These are phyloP conservation scores for Thraustochytrium striatum DNA, from an alignment of 352 stramenopile genomes.

Conservation along the genomic window DNA sequence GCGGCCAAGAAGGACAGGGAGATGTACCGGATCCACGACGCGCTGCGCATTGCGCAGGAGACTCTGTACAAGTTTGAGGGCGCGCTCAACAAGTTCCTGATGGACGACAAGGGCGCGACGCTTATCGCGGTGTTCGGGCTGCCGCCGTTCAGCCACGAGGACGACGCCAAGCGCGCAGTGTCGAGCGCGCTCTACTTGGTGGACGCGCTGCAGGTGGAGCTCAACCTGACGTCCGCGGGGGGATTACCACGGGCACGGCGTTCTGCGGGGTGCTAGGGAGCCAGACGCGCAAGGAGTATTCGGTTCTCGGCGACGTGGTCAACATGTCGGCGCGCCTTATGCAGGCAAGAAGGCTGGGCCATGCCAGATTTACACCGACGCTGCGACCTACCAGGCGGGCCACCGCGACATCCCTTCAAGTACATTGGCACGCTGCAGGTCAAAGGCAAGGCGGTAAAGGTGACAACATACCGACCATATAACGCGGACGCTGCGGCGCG, in stretches of 20 bases:
- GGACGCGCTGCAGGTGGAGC: conserved; percentile 29
- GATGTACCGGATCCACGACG: conserved; percentile 56
- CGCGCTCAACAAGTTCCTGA: conserved; percentile 92
- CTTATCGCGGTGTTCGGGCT: conserved; percentile 86
- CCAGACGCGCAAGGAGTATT: conserved; percentile 81
- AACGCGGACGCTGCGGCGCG: too few species aligned
- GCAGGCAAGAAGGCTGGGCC: conserved; percentile 61
- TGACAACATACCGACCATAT: not conserved
- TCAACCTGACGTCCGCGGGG: conserved; percentile 66
- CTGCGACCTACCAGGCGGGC: conserved; percentile 68
- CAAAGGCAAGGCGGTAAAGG: conserved; percentile 69
- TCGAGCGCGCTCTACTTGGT: conserved; percentile 71
- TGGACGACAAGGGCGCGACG: conserved; percentile 88
- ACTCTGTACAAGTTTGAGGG: conserved; percentile 88
- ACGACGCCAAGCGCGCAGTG: conserved; percentile 79
- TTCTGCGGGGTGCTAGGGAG: conserved; percentile 84
- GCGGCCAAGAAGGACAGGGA: conserved; percentile 56
- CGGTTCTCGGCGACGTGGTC: conserved; percentile 83
- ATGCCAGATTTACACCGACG: conserved; percentile 57
- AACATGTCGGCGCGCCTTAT: conserved; percentile 86
- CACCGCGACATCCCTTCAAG: conserved; percentile 78
- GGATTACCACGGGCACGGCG: conserved; percentile 82
- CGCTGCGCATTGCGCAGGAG: conserved; percentile 69
- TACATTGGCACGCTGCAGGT: conserved; percentile 73
- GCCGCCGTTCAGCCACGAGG: conserved; percentile 81